Base-by-base conservation (phyloP, 2,329 filamentous ascomycete species). In the Aureobasidium pullulans region DNA sequence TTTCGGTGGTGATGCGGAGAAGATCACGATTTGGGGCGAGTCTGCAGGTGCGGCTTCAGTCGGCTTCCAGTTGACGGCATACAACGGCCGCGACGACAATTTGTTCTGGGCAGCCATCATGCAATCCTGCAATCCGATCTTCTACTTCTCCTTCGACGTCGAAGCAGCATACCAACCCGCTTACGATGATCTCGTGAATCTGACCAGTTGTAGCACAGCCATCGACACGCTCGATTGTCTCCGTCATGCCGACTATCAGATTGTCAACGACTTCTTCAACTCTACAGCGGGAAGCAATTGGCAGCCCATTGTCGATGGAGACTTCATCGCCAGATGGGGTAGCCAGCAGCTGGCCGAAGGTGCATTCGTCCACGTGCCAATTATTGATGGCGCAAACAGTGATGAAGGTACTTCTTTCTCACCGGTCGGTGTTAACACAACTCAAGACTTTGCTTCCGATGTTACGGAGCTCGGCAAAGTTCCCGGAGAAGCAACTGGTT, bases 31-130 rank as follows among this genome's bases (percentile, higher is more conserved):
- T 28, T 59, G 61, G 48, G 66, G 66, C 16, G 64, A 67, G 29
- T 62, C 54, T 29, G 60, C 63, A n/a, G 65, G 66, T 13, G 79
- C 72, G 49, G 75, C 75, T 52, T 77, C 75, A 3, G 74, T 83
- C 2, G 77, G 77, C 6, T 71, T 72, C 49, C 81, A 83, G 49
- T 72, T 81, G 4, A 67, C 80, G 36, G 79, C 81, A 9, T 82
- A 83, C 62, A 77, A 76, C 39, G 82, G 82, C 0, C 68, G 77
- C 44, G 74, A 83, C 60, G 79, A 84, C 52, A 71, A 72, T 3
- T 72, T 85, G 0, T 85, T 85, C 68, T 74, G 78, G 4, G 76
- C 70, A n/a, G 80, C 74, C 2, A 81, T 84, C 37, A 70, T 76
- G 46, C 70, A 84, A 16, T 78, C 76, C 0, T 76, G 79, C n/a